Evolutionary conservation across 345 rosid genomes (phyloP).

Genomic region (Euphorbia lathyris): DNA sequence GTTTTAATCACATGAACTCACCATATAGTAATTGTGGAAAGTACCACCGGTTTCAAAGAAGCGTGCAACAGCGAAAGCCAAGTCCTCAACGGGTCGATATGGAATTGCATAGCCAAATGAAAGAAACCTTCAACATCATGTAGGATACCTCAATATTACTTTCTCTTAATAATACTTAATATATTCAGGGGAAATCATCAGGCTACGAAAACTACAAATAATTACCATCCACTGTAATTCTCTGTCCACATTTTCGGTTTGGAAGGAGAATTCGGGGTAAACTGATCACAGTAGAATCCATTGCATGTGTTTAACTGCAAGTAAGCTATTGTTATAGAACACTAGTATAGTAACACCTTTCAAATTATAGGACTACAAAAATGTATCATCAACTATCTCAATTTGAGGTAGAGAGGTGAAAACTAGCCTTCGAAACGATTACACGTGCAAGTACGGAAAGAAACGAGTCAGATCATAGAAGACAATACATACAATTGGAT

Average conservation of each 20-base stretch:
- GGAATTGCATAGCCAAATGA: conserved; percentile 65
- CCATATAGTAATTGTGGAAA: conserved; percentile 71
- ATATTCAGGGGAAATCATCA: conserved; percentile 4
- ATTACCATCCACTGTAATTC: conserved; percentile 62
- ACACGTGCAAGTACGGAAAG: neutral
- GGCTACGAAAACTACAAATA: neutral
- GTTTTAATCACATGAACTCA: conserved; percentile 10
- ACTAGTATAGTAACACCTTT: neutral
- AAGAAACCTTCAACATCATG: conserved; percentile 41
- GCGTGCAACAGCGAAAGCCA: conserved; percentile 64
- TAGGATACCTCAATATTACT: neutral
- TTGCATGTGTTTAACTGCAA: conserved; percentile 70
- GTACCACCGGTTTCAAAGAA: conserved; percentile 61
- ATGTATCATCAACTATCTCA: neutral
- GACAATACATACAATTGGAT: conserved; percentile 43
- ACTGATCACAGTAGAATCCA: conserved; percentile 60
- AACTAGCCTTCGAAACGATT: too few relatives aligned
- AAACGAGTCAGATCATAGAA: neutral
- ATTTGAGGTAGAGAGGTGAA: neutral
- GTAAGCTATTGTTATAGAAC: neutral
- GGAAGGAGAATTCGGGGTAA: conserved; percentile 51
- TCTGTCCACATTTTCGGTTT: conserved; percentile 72
- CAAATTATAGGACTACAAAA: neutral
- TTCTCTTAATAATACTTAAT: neutral
- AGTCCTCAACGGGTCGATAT: conserved; percentile 62